These are phyloP conservation scores for Calonectria hawksworthii DNA, from an alignment of 2,329 filamentous ascomycete species.

Conservation along the genomic window DNA sequence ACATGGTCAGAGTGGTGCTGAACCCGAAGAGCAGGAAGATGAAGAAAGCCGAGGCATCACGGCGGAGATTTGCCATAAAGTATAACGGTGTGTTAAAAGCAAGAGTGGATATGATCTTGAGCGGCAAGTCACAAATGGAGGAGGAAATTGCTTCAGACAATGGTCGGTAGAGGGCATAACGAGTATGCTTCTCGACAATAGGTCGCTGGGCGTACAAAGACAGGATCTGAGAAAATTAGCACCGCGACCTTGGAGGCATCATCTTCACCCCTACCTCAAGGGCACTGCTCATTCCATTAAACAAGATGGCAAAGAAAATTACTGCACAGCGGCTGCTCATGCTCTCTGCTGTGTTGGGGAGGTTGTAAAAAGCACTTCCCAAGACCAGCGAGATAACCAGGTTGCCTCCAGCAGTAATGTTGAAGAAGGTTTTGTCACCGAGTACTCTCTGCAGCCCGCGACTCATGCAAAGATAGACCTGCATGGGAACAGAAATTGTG, in stretches of 20 bases:
- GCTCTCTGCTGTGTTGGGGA: conserved; percentile 54
- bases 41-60: conserved; percentile 61
- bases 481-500: conserved; percentile 61
- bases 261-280: conserved; percentile 42
- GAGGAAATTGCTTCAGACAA: conserved; percentile 47
- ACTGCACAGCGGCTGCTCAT: conserved; percentile 61
- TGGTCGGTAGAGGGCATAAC: conserved; percentile 53
- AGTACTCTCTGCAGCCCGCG: conserved; percentile 34
- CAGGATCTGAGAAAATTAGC: conserved; percentile 50
- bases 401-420: conserved; percentile 44
- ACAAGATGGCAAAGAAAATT: conserved; percentile 64
- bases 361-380: conserved; percentile 64
- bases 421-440: conserved; percentile 37
- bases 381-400: conserved; percentile 63
- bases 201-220: conserved; percentile 48
- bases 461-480: conserved; percentile 58
- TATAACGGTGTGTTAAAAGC: conserved; percentile 61
- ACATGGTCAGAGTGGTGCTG: conserved; percentile 42
- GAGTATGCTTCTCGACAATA: conserved; percentile 52
- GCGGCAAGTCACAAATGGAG: conserved; percentile 56
- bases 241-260: no score
- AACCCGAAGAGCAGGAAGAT: conserved; percentile 62
- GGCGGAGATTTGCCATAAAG: conserved; percentile 61
- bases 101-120: conserved; percentile 54
- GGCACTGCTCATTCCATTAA: conserved; percentile 60